Conservation (phyloP, 2,329 filamentous ascomycete species). For the Ophiostoma himal-ulmi region DNA sequence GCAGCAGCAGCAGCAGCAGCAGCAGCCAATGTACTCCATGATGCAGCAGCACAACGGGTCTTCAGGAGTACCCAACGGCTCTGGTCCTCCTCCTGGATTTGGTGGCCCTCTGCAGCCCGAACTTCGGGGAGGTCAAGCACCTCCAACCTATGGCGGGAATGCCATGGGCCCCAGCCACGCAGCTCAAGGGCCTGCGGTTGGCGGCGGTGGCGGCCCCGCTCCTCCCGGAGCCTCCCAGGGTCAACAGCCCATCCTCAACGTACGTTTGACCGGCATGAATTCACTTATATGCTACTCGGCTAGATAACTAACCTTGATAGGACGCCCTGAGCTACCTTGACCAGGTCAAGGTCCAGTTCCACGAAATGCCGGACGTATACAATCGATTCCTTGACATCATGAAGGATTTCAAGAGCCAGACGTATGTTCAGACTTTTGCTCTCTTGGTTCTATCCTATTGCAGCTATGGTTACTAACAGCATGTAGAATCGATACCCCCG, state of each 20-base stretch:
- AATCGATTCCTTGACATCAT: constrained; percentile 97
- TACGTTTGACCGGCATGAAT: constrained; percentile 36
- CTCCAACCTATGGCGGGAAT: constrained; percentile 43
- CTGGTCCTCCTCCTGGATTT: constrained; percentile 60
- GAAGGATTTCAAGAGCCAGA: constrained; percentile 99
- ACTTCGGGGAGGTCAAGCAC: constrained; percentile 56
- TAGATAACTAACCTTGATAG: constrained; percentile 30
- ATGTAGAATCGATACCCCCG: constrained; percentile 82
- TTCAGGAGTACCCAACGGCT: constrained; percentile 44
- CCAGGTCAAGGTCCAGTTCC: constrained; percentile 96
- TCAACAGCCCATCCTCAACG: constrained; percentile 77
- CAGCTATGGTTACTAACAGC: constrained; percentile 8
- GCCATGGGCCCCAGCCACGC: constrained; percentile 37
- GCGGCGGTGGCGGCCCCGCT: constrained; percentile 22
- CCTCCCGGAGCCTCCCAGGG: constrained; percentile 57
- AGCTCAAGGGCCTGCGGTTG: constrained; percentile 30
- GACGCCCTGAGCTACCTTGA: constrained; percentile 90
- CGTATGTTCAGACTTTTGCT: constrained; percentile 49
- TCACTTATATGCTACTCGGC: background rate
- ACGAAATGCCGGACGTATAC: constrained; percentile 94
- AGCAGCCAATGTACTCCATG: constrained; percentile 54
- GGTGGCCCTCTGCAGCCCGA: constrained; percentile 62
- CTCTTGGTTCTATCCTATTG: background rate
- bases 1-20: constrained; percentile 27
- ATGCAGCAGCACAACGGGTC: constrained; percentile 42